Evolutionary conservation across 345 rosid species (phyloP).

Genomic region (Tarenaya hassleriana): DNA sequence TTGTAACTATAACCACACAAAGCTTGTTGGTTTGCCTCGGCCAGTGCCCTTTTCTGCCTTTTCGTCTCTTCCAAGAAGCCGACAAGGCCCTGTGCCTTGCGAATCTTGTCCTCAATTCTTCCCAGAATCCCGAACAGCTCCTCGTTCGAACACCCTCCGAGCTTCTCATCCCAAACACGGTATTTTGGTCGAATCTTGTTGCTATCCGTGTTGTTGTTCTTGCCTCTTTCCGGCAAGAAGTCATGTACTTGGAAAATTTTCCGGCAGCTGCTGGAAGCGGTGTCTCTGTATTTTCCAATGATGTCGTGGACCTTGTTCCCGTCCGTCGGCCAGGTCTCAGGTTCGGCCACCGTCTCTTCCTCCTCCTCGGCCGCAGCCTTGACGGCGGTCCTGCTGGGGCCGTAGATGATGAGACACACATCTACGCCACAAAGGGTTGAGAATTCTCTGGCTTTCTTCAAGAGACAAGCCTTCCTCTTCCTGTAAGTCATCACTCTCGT

Average conservation of each 20-base stretch:
- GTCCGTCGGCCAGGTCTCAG: conserved; percentile 30
- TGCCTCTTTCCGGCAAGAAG: conserved; percentile 20
- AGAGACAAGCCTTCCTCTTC: conserved; percentile 33
- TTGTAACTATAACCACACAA: no score
- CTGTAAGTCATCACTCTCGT: conserved; percentile 30
- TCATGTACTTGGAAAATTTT: conserved; percentile 23
- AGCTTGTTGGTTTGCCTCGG: no score
- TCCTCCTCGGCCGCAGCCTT: conserved; percentile 1
- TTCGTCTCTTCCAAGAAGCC: background rate
- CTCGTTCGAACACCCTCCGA: conserved; percentile 18
- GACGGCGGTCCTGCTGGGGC: conserved; percentile 16
- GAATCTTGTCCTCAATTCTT: conserved; percentile 23
- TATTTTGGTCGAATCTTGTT: conserved; percentile 9
- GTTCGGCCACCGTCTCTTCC: conserved; percentile 17
- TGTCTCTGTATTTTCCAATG: conserved; percentile 27
- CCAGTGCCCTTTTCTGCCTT: background rate
- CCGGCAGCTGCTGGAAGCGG: conserved; percentile 16
- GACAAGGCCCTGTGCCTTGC: conserved; percentile 13
- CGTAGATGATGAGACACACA: conserved; percentile 35
- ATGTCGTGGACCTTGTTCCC: conserved; percentile 22
- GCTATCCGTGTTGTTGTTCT: conserved; percentile 6
- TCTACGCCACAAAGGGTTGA: conserved; percentile 36
- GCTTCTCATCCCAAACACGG: conserved; percentile 23
- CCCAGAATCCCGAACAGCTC: conserved; percentile 18
- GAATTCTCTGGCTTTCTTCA: conserved; percentile 32